Evolutionary conservation across 139 green algal species (phyloP), one percentile per base, ranked within the genome.

Genomic region (Closterium sp.): DNA sequence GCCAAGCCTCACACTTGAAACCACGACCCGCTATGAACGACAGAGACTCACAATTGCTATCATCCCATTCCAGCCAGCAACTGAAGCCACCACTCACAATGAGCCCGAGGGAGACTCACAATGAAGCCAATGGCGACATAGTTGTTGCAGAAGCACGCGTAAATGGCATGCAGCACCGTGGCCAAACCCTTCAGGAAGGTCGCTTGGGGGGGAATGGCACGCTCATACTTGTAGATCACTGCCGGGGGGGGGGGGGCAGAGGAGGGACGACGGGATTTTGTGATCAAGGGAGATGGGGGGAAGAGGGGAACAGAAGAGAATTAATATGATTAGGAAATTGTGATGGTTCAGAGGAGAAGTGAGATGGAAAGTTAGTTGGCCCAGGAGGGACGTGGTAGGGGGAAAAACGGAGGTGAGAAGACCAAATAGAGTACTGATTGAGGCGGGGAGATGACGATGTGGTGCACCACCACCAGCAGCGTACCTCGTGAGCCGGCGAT

Each of bases 401-500:
- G 38, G 38, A 50, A 50, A 17, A 9, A 6, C 38, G 13, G 38
- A 50, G 38, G 13, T 50, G 13, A 50, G 38, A 50, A 50, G 38
- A 31, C 21, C 19, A 87, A 31, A 24, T 7, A 11, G 85, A 32
- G 9, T 90, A 24, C 88, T 90, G 34, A 28, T 2, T 31, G 29
- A 31, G n/a, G n/a, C n/a, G n/a, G 88, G 86, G 38, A 4, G 42
- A 24, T 87, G 34, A 50, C 9, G 34, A 90, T 87, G 34, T 2
- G 6, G n/a, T 19, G 19, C 24, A 87, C 28, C 28, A 31, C 27
- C 34, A 13, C 21, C 28, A 29, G n/a, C n/a, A n/a, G 9, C 88
- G 19, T 31, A 92, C 88, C 73, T 94, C 31, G 93, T 30, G 91
- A 94, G 24, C 89, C 91, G 28, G 91, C 45, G 27, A 94, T 94